Evolutionary conservation across 179 eudicot genomes (phyloP), one percentile per base, ranked within the genome.

Genomic region (Heliamphora pulchella): DNA sequence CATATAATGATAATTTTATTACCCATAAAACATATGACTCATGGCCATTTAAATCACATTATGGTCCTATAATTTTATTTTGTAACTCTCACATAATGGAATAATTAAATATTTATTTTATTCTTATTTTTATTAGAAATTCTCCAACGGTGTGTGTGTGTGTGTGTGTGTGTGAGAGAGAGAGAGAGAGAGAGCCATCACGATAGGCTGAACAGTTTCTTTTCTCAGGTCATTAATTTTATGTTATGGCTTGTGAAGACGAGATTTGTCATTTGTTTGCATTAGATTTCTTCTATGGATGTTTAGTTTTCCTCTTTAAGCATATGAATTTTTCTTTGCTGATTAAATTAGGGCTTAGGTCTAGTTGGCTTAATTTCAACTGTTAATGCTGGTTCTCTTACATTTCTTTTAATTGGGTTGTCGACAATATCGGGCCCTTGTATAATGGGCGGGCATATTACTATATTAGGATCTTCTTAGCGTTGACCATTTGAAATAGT

Each of bases 251-350:
- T 73, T 73, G 77, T 57, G 64, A 74, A 39, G 11, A 8, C 4
- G 62, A 8, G 78, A 48, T 31, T 47, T 44, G 17, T 76, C 9
- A 15, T 58, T 57, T 76, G 54, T 5, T 44, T 59, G 39, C 39
- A 76, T 63, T 62, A 10, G 79, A 47, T 17, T 77, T 58, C 22
- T 31, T n/a, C 65, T n/a, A n/a, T 75, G 66, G 55, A 20, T 11
- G 54, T 48, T 51, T 47, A 13, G 71, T 63, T 63, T 20, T 20
- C 11, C 63, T 39, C 18, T 6, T 64, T 4, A 47, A 46, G 61
- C 61, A 22, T 47, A 18, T 65, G 59, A 41, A 53, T 7, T 53
- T 66, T 43, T 53, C 18, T 20, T 15, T 18, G 17, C 18, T 39
- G 47, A 51, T 53, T 63, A 20, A 31, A 31, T 74, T 74, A 74